phyloP scores from a whole-genome alignment of 345 rosid species.

The Mangifera indica region DNA sequence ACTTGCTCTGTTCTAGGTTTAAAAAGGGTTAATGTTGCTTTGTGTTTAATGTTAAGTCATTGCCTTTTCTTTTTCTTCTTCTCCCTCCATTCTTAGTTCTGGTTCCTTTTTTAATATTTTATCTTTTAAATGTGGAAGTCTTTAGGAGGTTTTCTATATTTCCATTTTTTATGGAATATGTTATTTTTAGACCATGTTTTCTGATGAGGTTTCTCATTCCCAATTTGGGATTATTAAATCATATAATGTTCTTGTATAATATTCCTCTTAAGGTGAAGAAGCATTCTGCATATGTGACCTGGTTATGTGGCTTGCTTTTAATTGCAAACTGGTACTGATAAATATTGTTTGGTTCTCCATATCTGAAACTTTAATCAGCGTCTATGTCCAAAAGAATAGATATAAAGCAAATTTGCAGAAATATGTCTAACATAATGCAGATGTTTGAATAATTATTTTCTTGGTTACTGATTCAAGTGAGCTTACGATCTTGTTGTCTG shows the following conservation, averaged over 20 bases:
- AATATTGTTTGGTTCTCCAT: no score
- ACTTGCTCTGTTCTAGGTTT: neutral
- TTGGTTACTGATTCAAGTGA: neutral
- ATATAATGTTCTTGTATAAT: neutral
- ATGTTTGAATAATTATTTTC: neutral
- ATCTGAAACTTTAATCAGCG: neutral
- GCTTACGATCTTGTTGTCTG: neutral
- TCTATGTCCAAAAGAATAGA: neutral
- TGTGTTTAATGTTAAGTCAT: neutral
- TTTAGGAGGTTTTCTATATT: neutral
- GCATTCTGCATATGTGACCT: neutral
- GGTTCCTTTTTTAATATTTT: neutral
- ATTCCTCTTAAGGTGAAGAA: neutral
- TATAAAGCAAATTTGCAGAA: neutral
- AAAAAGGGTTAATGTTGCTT: neutral
- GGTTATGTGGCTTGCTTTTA: neutral
- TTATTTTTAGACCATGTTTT: neutral
- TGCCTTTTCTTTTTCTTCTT: neutral
- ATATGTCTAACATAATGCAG: neutral
- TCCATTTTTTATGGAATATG: neutral
- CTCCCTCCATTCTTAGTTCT: neutral
- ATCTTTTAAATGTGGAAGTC: neutral
- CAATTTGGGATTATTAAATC: neutral
- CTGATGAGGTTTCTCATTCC: constrained; percentile 2
- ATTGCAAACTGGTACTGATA: constrained; percentile 11